These are phyloP conservation scores for Lactarius akahatsu DNA, from an alignment of 768 basidiomycete species.

Conservation along the genomic window DNA sequence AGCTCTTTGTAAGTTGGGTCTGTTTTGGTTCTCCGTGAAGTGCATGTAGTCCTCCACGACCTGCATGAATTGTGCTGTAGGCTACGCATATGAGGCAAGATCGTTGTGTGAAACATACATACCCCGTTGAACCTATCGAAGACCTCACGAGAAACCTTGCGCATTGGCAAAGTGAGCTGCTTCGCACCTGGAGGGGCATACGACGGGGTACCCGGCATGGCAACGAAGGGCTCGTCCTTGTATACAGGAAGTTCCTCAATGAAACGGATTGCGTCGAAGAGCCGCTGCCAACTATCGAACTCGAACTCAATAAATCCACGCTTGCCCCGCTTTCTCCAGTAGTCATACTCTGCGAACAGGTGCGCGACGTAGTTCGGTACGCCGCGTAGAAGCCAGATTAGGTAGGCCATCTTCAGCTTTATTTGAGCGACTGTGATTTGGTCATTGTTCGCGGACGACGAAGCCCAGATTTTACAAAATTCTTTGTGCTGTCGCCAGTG, in stretches of 20 bases:
- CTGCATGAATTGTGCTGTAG: constrained; percentile 7
- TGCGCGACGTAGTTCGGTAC: constrained; percentile 24
- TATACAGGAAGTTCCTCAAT: constrained; percentile 21
- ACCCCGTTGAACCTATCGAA: constrained; percentile 19
- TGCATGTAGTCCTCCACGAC: constrained; percentile 24
- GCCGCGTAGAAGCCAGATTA: constrained; percentile 32
- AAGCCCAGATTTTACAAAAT: constrained; percentile 29
- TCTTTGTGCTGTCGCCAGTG: constrained; percentile 31
- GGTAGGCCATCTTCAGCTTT: constrained; percentile 29
- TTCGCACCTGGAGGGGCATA: constrained; percentile 12
- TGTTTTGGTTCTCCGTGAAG: constrained; percentile 22
- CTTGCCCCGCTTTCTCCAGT: constrained; percentile 18
- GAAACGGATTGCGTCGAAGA: constrained; percentile 25
- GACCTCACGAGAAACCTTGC: constrained; percentile 16
- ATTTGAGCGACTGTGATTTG: constrained; percentile 29
- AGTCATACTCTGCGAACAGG: constrained; percentile 27
- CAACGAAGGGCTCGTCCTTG: constrained; percentile 16
- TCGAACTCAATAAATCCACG: constrained; percentile 31
- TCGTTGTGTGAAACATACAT: constrained; percentile 8
- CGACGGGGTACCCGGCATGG: constrained; percentile 30
- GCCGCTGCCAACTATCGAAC: constrained; percentile 30
- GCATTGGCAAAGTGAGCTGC: constrained; percentile 19
- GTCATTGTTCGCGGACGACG: constrained; percentile 23
- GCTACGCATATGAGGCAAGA: neutral
- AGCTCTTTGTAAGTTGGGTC: constrained; percentile 28